Evolutionary conservation across 140 eudicot genomes (phyloP).

Genomic region (Cichorium intybus): DNA sequence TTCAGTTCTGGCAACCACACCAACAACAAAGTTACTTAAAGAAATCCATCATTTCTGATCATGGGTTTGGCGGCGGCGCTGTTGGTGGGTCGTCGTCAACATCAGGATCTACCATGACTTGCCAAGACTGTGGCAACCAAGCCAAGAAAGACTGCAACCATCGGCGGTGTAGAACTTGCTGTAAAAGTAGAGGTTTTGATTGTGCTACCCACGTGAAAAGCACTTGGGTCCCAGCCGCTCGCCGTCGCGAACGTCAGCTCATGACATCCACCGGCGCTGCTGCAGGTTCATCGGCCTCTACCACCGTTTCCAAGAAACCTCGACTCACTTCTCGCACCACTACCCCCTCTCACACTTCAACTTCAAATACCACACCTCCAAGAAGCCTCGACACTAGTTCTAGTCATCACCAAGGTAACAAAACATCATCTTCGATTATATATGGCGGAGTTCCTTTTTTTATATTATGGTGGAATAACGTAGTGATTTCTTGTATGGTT

Average conservation of each 20-base stretch:
- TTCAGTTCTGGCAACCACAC: conserved; percentile 49
- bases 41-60: conserved; percentile 40
- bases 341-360: conserved; percentile 75
- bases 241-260: conserved; percentile 81
- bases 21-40: conserved; percentile 24
- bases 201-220: conserved; percentile 92
- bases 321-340: conserved; percentile 63
- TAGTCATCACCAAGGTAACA: conserved; percentile 56
- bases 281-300: conserved; percentile 65
- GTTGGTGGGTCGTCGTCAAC: conserved; percentile 22
- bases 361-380: conserved; percentile 81
- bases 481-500: neutral
- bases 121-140: conserved; percentile 94
- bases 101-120: conserved; percentile 40
- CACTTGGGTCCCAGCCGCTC: conserved; percentile 95
- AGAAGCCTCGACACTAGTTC: conserved; percentile 79
- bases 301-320: conserved; percentile 77
- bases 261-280: conserved; percentile 29
- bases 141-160: conserved; percentile 89
- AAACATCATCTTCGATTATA: neutral
- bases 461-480: neutral
- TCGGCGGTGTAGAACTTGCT: conserved; percentile 82
- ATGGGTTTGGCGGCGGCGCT: conserved; percentile 15
- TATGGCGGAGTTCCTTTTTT: neutral
- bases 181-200: conserved; percentile 81